Conservation (phyloP, 2,329 filamentous ascomycete species). For the Coniochaeta sp. region DNA sequence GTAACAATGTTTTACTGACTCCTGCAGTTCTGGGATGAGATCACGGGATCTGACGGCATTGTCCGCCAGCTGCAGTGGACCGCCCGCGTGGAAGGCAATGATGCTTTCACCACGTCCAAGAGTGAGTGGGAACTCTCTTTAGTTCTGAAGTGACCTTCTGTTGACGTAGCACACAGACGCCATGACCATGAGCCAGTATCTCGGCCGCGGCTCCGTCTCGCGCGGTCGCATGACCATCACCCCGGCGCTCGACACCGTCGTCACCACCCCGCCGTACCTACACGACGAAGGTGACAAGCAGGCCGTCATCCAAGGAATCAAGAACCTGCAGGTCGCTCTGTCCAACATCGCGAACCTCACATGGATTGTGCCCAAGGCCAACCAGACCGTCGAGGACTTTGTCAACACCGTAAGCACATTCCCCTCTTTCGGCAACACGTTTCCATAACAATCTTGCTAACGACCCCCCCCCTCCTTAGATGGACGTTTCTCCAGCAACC, state of each 20-base stretch:
- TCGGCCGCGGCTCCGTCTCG: constrained; percentile 56
- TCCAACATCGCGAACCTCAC: constrained; percentile 45
- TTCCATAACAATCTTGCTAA: constrained; percentile 1
- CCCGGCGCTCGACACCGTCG: constrained; percentile 47
- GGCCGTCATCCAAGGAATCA: constrained; percentile 58
- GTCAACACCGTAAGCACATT: constrained; percentile 37
- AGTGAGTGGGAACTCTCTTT: constrained; percentile 9
- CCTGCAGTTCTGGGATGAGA: constrained; percentile 44
- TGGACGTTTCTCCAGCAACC: constrained; percentile 30
- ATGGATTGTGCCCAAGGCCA: constrained; percentile 46
- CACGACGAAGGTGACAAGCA: constrained; percentile 50
- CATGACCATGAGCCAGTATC: constrained; percentile 53
- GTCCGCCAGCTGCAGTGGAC: constrained; percentile 60
- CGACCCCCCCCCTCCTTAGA: constrained; percentile 23
- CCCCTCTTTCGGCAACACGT: constrained; percentile 4
- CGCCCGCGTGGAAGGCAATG: constrained; percentile 21
- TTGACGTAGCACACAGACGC: constrained; percentile 23
- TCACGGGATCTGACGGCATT: constrained; percentile 49
- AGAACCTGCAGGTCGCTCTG: constrained; percentile 50
- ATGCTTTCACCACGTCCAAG: constrained; percentile 16
- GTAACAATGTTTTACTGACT: not conserved
- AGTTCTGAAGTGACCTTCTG: not conserved
- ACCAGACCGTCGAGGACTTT: constrained; percentile 45
- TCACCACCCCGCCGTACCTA: constrained; percentile 54
- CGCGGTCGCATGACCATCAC: constrained; percentile 56